Percentiles rank a stretch among this genome's conserved stretches.
Evolutionary conservation across 2,329 filamentous ascomycete genomes (phyloP).

Genomic region (Beauveria pseudobassiana): DNA sequence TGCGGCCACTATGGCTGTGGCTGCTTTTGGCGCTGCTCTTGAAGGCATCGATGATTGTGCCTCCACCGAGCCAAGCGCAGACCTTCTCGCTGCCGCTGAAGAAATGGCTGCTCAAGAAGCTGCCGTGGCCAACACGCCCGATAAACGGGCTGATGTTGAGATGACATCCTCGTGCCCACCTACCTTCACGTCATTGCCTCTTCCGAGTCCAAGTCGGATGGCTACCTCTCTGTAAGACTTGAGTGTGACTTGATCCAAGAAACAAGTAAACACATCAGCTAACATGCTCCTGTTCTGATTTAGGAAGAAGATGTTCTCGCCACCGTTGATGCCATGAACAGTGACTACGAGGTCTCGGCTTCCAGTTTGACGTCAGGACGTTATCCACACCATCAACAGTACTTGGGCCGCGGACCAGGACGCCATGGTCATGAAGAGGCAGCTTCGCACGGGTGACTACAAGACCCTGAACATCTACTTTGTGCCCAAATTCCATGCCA

Average conservation of each 20-base stretch:
- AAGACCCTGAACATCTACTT: slow-evolving; percentile 30
- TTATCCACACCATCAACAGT: slow-evolving; percentile 38
- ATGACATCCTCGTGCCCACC: background rate
- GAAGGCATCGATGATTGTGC: background rate
- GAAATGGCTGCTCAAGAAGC: background rate
- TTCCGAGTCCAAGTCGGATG: background rate
- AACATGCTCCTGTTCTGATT: background rate
- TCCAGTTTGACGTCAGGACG: slow-evolving; percentile 35
- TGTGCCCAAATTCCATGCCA: background rate
- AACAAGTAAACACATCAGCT: background rate
- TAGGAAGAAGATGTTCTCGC: background rate
- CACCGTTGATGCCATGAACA: background rate
- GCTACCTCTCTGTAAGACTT: slow-evolving; percentile 6
- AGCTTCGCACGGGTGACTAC: slow-evolving; percentile 39
- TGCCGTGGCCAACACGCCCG: background rate
- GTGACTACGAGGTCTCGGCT: background rate
- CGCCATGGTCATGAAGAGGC: slow-evolving; percentile 37
- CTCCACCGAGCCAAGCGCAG: background rate
- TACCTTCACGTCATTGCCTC: slow-evolving; percentile 6
- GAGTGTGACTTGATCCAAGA: no score
- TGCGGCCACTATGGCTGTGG: background rate
- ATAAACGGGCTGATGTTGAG: background rate
- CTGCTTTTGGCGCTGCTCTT: background rate
- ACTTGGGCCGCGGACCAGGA: slow-evolving; percentile 35
- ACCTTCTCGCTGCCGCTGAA: background rate